These are phyloP conservation scores for Oropetium thomaeum DNA, from an alignment of 176 grass and related monocot genomes.

Conservation along the genomic window DNA sequence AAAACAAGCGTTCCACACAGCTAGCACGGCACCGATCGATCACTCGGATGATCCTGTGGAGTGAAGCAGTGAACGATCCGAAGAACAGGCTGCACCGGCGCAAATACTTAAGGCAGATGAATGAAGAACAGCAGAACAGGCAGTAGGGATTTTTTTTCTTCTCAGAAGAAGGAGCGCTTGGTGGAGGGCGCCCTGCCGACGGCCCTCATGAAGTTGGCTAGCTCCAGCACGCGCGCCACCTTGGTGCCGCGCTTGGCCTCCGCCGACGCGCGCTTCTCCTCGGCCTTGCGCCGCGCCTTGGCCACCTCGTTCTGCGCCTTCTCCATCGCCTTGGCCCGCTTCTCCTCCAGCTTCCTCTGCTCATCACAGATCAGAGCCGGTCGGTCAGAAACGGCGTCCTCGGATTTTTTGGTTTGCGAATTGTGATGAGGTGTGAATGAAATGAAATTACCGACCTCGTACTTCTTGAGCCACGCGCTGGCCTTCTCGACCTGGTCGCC, in stretches of 20 bases:
- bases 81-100: background rate
- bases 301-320: slow-evolving; percentile 98
- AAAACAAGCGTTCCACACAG: slow-evolving; percentile 64
- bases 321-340: slow-evolving; percentile 87
- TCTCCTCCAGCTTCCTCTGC: slow-evolving; percentile 94
- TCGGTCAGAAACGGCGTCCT: background rate
- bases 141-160: background rate
- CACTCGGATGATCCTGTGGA: slow-evolving; percentile 19
- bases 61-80: slow-evolving; percentile 46
- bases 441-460: slow-evolving; percentile 53
- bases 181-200: slow-evolving; percentile 83
- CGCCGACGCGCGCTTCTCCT: slow-evolving; percentile 91
- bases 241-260: slow-evolving; percentile 94
- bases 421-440: background rate
- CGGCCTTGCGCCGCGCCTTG: slow-evolving; percentile 66
- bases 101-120: background rate
- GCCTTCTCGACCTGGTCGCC: slow-evolving; percentile 86
- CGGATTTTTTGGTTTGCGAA: background rate
- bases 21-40: slow-evolving; percentile 32
- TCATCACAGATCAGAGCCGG: background rate
- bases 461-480: slow-evolving; percentile 72
- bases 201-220: slow-evolving; percentile 87
- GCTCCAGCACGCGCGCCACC: slow-evolving; percentile 79
- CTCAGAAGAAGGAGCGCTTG: slow-evolving; percentile 88
- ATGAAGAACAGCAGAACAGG: background rate